Percentiles rank a stretch among this genome's conserved stretches.
These are phyloP conservation scores for Hortaea werneckii DNA, from an alignment of 2,329 filamentous ascomycete genomes.

Conservation along the genomic window DNA sequence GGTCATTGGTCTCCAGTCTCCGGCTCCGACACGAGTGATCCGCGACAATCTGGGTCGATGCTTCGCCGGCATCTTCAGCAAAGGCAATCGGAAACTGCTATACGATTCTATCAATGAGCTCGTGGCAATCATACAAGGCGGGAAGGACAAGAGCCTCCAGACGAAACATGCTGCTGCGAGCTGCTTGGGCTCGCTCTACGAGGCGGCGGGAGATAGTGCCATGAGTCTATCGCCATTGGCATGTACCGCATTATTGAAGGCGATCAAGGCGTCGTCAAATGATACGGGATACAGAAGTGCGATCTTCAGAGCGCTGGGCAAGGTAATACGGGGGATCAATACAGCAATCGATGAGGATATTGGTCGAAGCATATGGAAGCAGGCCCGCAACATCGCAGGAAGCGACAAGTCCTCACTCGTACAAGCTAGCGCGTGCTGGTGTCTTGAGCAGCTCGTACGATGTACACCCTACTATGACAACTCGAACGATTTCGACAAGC, in stretches of 20 bases:
- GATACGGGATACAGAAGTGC: slow-evolving; percentile 76
- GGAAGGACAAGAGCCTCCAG: slow-evolving; percentile 72
- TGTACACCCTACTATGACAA: slow-evolving; percentile 78
- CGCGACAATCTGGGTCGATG: slow-evolving; percentile 81
- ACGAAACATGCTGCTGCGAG: slow-evolving; percentile 79
- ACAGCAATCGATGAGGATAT: slow-evolving; percentile 71
- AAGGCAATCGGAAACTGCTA: slow-evolving; percentile 80
- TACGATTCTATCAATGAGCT: slow-evolving; percentile 94
- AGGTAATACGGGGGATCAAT: slow-evolving; percentile 65
- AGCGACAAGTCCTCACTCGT: slow-evolving; percentile 77
- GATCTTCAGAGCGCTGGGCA: slow-evolving; percentile 63
- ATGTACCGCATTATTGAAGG: slow-evolving; percentile 61
- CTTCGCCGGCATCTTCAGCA: slow-evolving; percentile 69
- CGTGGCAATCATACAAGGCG: slow-evolving; percentile 57
- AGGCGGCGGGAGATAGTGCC: slow-evolving; percentile 85
- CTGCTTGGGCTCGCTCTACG: slow-evolving; percentile 81
- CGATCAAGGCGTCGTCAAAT: slow-evolving; percentile 66
- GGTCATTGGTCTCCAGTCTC: slow-evolving; percentile 72
- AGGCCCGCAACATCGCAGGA: slow-evolving; percentile 64
- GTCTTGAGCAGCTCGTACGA: slow-evolving; percentile 62
- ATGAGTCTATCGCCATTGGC: slow-evolving; percentile 71
- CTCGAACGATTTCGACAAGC: slow-evolving; percentile 76
- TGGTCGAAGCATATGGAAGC: slow-evolving; percentile 90
- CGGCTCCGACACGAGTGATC: slow-evolving; percentile 76
- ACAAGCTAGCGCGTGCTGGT: slow-evolving; percentile 67